phyloP scores from a whole-genome alignment of 179 eudicot genomes.

The Sideroxylon spinosum region DNA sequence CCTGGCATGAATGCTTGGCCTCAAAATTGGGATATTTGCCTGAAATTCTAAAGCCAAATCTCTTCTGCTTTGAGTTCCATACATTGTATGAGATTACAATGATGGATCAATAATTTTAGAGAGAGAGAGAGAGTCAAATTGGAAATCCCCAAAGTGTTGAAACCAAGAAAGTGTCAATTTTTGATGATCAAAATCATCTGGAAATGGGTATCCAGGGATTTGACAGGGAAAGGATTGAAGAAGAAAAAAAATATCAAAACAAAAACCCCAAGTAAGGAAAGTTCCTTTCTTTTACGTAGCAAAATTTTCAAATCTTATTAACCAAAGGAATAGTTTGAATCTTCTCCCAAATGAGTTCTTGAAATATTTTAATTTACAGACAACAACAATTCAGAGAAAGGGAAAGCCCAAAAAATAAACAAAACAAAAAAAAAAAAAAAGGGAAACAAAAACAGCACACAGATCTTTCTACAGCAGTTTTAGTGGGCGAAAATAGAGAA shows the following conservation, averaged over 20 bases:
- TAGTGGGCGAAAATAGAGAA: not conserved
- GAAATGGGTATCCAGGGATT: constrained; percentile 14
- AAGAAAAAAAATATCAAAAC: not conserved
- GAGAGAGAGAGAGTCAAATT: constrained; percentile 14
- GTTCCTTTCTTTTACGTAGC: not conserved
- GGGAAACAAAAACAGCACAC: constrained; percentile 23
- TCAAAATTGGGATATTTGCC: constrained; percentile 51
- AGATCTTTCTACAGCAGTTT: constrained; percentile 1
- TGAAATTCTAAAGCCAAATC: constrained; percentile 52
- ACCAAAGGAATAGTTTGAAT: not conserved
- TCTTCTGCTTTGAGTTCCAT: constrained; percentile 48
- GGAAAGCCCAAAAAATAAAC: not conserved
- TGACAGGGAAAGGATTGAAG: not conserved
- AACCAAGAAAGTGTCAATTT: constrained; percentile 20
- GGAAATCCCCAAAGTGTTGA: not conserved
- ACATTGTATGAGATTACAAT: constrained; percentile 35
- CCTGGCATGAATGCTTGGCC: constrained; percentile 91
- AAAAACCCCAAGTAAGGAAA: not conserved
- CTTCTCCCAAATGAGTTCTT: constrained; percentile 2
- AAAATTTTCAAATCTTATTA: constrained; percentile 1
- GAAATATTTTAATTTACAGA: constrained; percentile 2
- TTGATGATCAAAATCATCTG: constrained; percentile 8
- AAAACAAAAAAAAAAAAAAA: not conserved
- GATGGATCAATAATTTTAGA: not conserved
- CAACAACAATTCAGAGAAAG: not conserved